Base-by-base conservation (phyloP, 176 grass and related monocot genomes). In the Puccinellia tenuiflora region DNA sequence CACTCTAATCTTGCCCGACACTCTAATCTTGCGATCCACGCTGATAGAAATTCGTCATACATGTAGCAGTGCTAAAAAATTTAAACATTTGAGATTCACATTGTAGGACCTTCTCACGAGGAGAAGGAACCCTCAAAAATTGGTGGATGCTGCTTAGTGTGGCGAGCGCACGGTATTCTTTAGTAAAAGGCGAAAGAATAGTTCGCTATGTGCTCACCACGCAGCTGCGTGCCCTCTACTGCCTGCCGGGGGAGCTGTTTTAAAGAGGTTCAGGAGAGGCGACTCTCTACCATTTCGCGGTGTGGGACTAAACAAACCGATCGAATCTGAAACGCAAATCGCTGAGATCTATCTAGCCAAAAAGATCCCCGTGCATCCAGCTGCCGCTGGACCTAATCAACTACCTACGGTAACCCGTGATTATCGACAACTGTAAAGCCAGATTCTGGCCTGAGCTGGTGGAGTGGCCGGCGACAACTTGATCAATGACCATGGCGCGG, bases 171-270 rank as follows among this genome's bases (percentile, higher is more conserved):
- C 88, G 81, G 78, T 91, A 93, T 91, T 93, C 91, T 93, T 97
- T 88, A 90, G 85, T 93, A 90, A 88, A 97, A 90, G 89, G 89
- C 85, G 94, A 91, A 97, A 93, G 79, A 93, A 93, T 90, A 91
- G 87, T 88, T 93, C 75, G 69, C 89, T 91, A 7, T 90, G 87
- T 75, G 87, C 85, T 78, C 89, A 79, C 79, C 91, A 88, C 87
- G 57, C 89, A 90, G 85, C 89, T 90, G 78, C 64, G 42, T 81
- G 21, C 1, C 1, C 22, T 55, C 4, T 0, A 11, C 3, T 0
- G 1, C 0, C 1, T 1, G 12, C 14, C 15, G 4, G 3, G 12
- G 24, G 5, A 17, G 31, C 22, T 35, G 0, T 62, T 84, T 85
- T 45, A n/a, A n/a, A 28, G 34, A 62, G 42, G 4, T 7, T n/a